phyloP scores from a whole-genome alignment of 108 stramenopile species.

The Pseudonitzschia pungens region DNA sequence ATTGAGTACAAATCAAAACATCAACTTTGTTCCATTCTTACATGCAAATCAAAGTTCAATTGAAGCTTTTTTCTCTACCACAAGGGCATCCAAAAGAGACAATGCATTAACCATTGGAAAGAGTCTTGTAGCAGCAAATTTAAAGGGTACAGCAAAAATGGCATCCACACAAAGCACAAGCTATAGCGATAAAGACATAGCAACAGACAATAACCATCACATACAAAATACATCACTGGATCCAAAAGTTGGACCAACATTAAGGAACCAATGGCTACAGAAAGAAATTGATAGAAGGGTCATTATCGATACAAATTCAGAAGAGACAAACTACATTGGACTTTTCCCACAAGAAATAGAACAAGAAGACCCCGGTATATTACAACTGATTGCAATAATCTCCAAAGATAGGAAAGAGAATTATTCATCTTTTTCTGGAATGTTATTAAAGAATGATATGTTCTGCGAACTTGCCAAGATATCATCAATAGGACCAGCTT shows the following conservation, averaged over 20 bases:
- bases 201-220: not conserved
- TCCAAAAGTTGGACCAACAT: not conserved
- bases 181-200: not conserved
- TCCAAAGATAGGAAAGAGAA: too few relatives aligned
- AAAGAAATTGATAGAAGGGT: not conserved
- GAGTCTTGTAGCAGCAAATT: not conserved
- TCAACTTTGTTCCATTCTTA: not conserved
- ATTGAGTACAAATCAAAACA: not conserved
- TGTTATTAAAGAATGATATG: not conserved
- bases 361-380: too few relatives aligned
- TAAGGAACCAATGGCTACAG: not conserved
- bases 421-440: too few relatives aligned
- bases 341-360: too few relatives aligned
- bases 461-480: not conserved
- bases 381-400: too few relatives aligned
- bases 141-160: not conserved
- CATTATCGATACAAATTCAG: too few relatives aligned
- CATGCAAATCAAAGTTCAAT: conserved; percentile 1
- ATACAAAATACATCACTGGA: not conserved
- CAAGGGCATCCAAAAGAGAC: not conserved
- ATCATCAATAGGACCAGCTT: not conserved
- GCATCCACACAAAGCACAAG: not conserved
- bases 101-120: not conserved
- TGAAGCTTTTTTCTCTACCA: not conserved
- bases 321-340: too few relatives aligned